These are phyloP conservation scores for Solanum chiquidenum DNA, from an alignment of 257 asterid genomes.

Conservation along the genomic window DNA sequence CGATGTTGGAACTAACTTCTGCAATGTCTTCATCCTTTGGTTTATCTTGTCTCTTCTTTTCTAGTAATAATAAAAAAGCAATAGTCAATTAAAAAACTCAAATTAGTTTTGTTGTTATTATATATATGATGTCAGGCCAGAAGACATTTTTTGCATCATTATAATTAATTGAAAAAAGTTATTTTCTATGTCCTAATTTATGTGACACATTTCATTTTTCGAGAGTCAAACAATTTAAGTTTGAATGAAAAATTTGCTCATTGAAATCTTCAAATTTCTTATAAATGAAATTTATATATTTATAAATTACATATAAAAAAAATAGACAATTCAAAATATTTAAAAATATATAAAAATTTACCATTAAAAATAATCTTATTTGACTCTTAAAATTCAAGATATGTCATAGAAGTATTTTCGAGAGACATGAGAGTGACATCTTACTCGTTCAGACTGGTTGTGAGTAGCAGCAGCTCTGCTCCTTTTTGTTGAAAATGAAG, in stretches of 20 bases:
- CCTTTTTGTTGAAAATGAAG: slow-evolving; percentile 46
- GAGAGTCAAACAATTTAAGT: too few species aligned
- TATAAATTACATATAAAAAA: too few species aligned
- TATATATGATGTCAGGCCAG: neutral
- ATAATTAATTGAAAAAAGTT: neutral
- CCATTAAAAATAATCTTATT: too few species aligned
- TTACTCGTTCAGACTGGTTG: slow-evolving; percentile 78
- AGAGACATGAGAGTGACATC: neutral
- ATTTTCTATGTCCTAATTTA: too few species aligned
- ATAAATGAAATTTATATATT: too few species aligned
- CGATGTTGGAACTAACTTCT: slow-evolving; percentile 90
- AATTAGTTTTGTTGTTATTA: neutral
- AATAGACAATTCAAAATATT: too few species aligned
- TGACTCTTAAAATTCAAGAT: too few species aligned
- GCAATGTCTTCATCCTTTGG: slow-evolving; percentile 80
- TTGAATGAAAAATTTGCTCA: too few species aligned
- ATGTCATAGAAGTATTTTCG: neutral
- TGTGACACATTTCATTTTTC: too few species aligned
- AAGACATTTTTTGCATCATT: neutral
- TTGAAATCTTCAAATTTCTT: too few species aligned
- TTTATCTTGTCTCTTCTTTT: slow-evolving; percentile 93
- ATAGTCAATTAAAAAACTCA: neutral
- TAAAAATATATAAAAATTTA: too few species aligned
- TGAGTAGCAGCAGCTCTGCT: slow-evolving; percentile 72
- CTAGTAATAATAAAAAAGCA: slow-evolving; percentile 13